Evolutionary conservation across 345 rosid genomes (phyloP).

Genomic region (Moricandia arvensis): DNA sequence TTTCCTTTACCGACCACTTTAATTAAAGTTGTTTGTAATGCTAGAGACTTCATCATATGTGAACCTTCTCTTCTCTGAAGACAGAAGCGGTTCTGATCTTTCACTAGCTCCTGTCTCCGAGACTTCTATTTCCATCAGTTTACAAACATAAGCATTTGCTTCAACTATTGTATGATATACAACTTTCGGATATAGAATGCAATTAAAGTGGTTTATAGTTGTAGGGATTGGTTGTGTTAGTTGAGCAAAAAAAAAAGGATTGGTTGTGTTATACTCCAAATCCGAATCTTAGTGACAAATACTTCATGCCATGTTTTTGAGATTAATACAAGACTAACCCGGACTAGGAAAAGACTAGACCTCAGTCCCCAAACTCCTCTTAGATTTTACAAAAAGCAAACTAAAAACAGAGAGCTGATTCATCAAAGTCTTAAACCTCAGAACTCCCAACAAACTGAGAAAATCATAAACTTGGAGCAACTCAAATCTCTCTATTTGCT

Average conservation of each 20-base stretch:
- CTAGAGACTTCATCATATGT: no score
- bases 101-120: slow-evolving; percentile 5
- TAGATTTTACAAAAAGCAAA: no score
- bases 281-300: background rate
- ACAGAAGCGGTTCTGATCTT: background rate
- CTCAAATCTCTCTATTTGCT: background rate
- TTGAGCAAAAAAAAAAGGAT: no score
- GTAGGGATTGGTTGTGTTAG: background rate
- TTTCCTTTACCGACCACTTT: no score
- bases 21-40: no score
- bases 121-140: background rate
- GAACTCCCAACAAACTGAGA: background rate
- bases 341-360: background rate
- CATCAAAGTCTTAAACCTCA: background rate
- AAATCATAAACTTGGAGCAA: background rate
- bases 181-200: background rate
- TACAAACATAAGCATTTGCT: background rate
- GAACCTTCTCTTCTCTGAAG: no score
- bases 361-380: background rate
- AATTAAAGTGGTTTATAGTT: background rate
- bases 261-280: no score
- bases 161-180: background rate
- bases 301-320: background rate
- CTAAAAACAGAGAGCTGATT: background rate
- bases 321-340: background rate